Evolutionary conservation across 345 rosid species (phyloP).

Genomic region (Salix brachista): DNA sequence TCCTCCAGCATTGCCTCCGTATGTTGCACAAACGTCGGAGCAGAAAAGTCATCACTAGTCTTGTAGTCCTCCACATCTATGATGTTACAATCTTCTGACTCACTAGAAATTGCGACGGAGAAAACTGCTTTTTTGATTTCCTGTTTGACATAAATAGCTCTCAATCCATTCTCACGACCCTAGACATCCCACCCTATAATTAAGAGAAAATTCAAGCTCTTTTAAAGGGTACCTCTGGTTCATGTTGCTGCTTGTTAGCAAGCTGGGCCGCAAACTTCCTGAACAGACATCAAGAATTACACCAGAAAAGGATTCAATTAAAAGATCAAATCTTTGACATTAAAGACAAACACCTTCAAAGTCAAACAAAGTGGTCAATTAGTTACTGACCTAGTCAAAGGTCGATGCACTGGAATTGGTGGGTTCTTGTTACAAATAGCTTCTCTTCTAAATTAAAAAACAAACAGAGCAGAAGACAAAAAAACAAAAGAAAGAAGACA

Average conservation of each 20-base stretch:
- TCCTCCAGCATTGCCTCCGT: slow-evolving; percentile 87
- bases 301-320: neutral
- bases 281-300: slow-evolving; percentile 19
- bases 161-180: neutral
- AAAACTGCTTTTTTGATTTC: slow-evolving; percentile 38
- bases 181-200: neutral
- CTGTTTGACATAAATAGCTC: slow-evolving; percentile 23
- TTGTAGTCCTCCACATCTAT: slow-evolving; percentile 48
- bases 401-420: slow-evolving; percentile 61
- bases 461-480: neutral
- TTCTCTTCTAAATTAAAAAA: slow-evolving; percentile 33
- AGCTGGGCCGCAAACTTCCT: slow-evolving; percentile 82
- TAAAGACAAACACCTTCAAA: neutral
- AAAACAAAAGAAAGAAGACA: neutral
- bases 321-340: neutral
- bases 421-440: slow-evolving; percentile 46
- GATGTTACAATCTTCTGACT: slow-evolving; percentile 39
- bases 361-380: neutral
- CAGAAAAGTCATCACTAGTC: slow-evolving; percentile 41
- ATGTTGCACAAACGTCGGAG: slow-evolving; percentile 83
- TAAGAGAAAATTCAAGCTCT: slow-evolving; percentile 1
- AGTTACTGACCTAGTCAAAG: slow-evolving; percentile 67
- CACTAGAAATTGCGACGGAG: slow-evolving; percentile 24
- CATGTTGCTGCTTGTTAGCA: slow-evolving; percentile 59
- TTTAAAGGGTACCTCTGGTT: slow-evolving; percentile 42